Evolutionary conservation across 257 asterid genomes (phyloP).

Genomic region (Datura wrightii): DNA sequence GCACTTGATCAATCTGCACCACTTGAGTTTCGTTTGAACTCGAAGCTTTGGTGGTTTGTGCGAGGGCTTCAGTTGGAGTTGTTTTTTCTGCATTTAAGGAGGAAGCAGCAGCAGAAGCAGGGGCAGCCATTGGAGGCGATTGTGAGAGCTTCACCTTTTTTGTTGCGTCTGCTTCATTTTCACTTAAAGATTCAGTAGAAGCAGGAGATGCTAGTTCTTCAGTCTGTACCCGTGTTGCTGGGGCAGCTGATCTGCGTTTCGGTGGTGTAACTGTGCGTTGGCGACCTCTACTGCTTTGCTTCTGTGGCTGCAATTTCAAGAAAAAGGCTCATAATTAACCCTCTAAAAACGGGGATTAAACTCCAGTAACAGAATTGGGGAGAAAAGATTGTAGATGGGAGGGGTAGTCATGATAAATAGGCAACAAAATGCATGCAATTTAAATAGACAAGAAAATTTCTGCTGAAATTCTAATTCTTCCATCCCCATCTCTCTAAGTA

Average conservation of each 20-base stretch:
- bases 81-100: slow-evolving; percentile 52
- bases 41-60: slow-evolving; percentile 45
- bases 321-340: neutral
- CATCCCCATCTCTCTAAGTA: neutral
- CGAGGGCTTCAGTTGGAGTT: slow-evolving; percentile 40
- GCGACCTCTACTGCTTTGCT: slow-evolving; percentile 43
- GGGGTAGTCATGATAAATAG: neutral
- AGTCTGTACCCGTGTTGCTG: slow-evolving; percentile 42
- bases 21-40: slow-evolving; percentile 24
- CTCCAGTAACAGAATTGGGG: neutral
- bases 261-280: slow-evolving; percentile 48
- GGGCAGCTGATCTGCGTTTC: slow-evolving; percentile 38
- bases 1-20: slow-evolving; percentile 31
- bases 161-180: slow-evolving; percentile 48
- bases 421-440: neutral
- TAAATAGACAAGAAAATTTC: neutral
- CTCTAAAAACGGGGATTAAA: neutral
- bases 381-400: neutral
- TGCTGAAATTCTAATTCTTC: neutral
- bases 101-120: slow-evolving; percentile 49
- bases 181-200: slow-evolving; percentile 50
- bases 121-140: slow-evolving; percentile 42
- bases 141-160: slow-evolving; percentile 52
- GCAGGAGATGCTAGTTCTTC: slow-evolving; percentile 54
- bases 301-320: slow-evolving; percentile 32